Evolutionary conservation across 371 early-diverging fungal genomes (phyloP), one percentile per base, ranked within the genome.

Genomic region (Syncephalastrum sp.): DNA sequence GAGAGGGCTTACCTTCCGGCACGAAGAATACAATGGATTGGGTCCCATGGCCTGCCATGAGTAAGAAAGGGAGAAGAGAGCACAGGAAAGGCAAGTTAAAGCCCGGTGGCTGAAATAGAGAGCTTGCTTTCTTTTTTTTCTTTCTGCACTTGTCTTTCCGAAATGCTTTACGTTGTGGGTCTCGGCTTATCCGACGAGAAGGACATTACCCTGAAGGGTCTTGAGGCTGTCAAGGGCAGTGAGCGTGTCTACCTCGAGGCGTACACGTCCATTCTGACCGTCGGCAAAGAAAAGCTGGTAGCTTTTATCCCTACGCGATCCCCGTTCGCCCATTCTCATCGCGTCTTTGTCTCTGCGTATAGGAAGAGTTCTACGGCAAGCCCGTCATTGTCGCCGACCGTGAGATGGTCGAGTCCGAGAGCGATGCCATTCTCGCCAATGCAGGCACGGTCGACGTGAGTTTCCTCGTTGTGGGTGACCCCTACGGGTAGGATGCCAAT

Each of bases 401-500:
- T 68, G 96, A 98, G 69, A 91, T 95, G 85, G 95, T 99, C 13
- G 99, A 99, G 81, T 84, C 88, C 2, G 89, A 90, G 24, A 88
- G 94, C 47, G 97, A 96, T 67, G 70, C 75, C 17, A 97, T 99
- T 63, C 82, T 99, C 44, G 78, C 83, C 52, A 88, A 91, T 63
- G 98, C 99, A 1, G 91, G 92, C 60, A 81, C 66, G 25, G 83
- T 89, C 43, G 86, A 97, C 62, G 95, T 99, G 14, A 90, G 95
- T 4, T 96, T 99, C 56, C 79, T 99, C 54, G 99, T 99, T 7
- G 98, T 99, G 1, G 99, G 99, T 45, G 98, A 99, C 74, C 99
- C 99, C 44, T 97, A 88, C 68, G 96, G 91, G 87, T 88, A 77
- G 63, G 64, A n/a, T 5, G n/a, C 27, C n/a, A 16, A 47, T 16